These are phyloP conservation scores for Aspergillus chevalieri DNA, from an alignment of 2,329 filamentous ascomycete genomes.

Conservation along the genomic window DNA sequence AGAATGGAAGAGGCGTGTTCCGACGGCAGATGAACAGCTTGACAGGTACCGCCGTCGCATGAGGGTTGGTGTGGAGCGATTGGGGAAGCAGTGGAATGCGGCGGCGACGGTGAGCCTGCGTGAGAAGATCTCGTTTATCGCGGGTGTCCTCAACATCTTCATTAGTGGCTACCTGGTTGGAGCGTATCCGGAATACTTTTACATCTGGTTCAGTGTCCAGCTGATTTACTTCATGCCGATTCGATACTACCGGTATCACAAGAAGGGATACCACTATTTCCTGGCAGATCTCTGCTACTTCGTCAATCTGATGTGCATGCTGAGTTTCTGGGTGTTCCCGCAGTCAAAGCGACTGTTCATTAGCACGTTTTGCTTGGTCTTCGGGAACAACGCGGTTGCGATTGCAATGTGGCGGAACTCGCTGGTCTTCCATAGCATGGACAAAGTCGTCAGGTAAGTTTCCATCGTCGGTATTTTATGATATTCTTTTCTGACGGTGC, in stretches of 20 bases:
- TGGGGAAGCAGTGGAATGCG: conserved; percentile 81
- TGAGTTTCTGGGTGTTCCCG: conserved; percentile 87
- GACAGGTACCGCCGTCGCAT: conserved; percentile 85
- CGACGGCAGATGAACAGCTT: conserved; percentile 83
- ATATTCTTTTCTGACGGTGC: background rate
- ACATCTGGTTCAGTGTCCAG: conserved; percentile 85
- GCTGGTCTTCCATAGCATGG: conserved; percentile 94
- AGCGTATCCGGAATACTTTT: conserved; percentile 76
- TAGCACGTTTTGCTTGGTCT: conserved; percentile 83
- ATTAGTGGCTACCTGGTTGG: conserved; percentile 92
- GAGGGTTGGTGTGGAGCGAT: conserved; percentile 79
- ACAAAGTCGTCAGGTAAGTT: conserved; percentile 80
- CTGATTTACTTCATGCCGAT: conserved; percentile 96
- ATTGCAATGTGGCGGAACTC: conserved; percentile 99
- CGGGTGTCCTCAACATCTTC: conserved; percentile 93
- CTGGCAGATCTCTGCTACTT: conserved; percentile 97
- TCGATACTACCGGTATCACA: conserved; percentile 83
- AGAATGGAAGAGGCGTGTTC: conserved; percentile 81
- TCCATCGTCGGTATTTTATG: background rate
- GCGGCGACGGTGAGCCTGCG: conserved; percentile 79
- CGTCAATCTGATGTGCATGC: conserved; percentile 77
- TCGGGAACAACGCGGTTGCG: conserved; percentile 93
- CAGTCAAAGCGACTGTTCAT: conserved; percentile 86
- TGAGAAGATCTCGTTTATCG: conserved; percentile 95
- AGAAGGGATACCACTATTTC: conserved; percentile 93